Percentiles rank a stretch among this genome's conserved stretches.
Evolutionary conservation across 768 basidiomycete species (phyloP).

Genomic region (Auricularia auricula-judae): DNA sequence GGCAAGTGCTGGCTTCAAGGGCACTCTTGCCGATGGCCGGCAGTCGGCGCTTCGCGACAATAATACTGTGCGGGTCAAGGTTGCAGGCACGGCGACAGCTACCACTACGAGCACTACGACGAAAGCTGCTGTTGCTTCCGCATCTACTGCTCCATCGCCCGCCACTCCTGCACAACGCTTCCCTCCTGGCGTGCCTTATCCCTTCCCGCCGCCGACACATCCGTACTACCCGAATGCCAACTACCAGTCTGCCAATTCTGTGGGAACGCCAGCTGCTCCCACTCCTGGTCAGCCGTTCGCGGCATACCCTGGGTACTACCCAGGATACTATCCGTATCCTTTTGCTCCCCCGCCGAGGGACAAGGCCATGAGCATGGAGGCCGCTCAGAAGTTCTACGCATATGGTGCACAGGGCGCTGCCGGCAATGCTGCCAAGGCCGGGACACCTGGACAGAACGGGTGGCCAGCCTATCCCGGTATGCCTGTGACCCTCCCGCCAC

Average conservation of each 20-base stretch:
- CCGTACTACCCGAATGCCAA: constrained; percentile 6
- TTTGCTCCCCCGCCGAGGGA: neutral
- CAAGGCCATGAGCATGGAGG: neutral
- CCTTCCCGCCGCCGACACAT: constrained; percentile 17
- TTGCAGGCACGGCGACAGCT: constrained; percentile 12
- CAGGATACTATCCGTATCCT: neutral
- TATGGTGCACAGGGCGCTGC: neutral
- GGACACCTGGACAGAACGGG: neutral
- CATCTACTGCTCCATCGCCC: constrained; percentile 1
- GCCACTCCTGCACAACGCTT: constrained; percentile 1
- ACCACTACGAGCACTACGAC: constrained; percentile 1
- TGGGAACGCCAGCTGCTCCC: constrained; percentile 12
- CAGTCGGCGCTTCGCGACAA: constrained; percentile 62
- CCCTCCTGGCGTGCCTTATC: constrained; percentile 18
- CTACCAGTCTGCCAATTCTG: neutral
- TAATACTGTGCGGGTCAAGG: constrained; percentile 55
- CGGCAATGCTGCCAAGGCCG: neutral
- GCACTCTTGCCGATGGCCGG: constrained; percentile 50
- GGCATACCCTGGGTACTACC: neutral
- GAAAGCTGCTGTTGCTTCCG: constrained; percentile 3
- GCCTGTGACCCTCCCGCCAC: neutral
- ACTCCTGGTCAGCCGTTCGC: constrained; percentile 11
- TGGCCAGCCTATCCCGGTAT: neutral
- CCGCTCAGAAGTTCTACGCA: neutral
- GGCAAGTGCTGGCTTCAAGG: constrained; percentile 59